phyloP scores from a whole-genome alignment of 371 early-diverging fungal genomes.

The Mortierella sp. region DNA sequence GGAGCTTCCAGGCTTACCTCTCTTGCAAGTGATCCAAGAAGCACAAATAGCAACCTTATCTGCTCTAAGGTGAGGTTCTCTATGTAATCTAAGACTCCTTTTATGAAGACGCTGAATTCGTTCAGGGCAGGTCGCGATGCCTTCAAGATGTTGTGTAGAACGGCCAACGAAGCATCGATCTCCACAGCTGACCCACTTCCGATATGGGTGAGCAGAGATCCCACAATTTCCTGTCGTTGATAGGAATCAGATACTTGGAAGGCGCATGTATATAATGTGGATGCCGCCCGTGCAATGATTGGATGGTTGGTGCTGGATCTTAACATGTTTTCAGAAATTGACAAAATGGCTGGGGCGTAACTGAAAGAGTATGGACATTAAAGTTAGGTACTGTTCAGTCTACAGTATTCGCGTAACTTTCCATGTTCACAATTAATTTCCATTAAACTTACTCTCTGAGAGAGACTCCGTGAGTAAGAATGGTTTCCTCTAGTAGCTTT shows the following conservation, averaged over 20 bases:
- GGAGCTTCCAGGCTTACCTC: slow-evolving; percentile 58
- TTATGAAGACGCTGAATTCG: slow-evolving; percentile 79
- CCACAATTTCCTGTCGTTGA: slow-evolving; percentile 84
- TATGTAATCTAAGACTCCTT: slow-evolving; percentile 84
- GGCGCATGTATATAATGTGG: slow-evolving; percentile 62
- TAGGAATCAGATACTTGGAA: slow-evolving; percentile 73
- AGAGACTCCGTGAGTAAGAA: slow-evolving; percentile 64
- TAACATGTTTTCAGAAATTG: slow-evolving; percentile 73
- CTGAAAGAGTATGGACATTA: slow-evolving; percentile 8
- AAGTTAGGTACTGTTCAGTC: background rate
- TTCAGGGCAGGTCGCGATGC: slow-evolving; percentile 63
- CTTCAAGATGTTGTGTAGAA: slow-evolving; percentile 68
- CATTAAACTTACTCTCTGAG: slow-evolving; percentile 59
- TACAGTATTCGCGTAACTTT: background rate
- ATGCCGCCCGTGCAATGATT: slow-evolving; percentile 62
- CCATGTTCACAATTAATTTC: background rate
- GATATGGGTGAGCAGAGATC: slow-evolving; percentile 84
- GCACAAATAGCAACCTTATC: slow-evolving; percentile 76
- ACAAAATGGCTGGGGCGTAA: slow-evolving; percentile 71
- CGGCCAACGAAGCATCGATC: slow-evolving; percentile 75
- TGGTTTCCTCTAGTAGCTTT: slow-evolving; percentile 64
- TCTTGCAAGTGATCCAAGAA: slow-evolving; percentile 76
- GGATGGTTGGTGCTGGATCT: slow-evolving; percentile 66
- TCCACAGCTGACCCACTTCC: slow-evolving; percentile 80
- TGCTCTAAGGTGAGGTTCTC: slow-evolving; percentile 77